Evolutionary conservation across 495 filamentous ascomycete genomes (phyloP), one percentile per base, ranked within the genome.

Genomic region (Penicillium taxi): DNA sequence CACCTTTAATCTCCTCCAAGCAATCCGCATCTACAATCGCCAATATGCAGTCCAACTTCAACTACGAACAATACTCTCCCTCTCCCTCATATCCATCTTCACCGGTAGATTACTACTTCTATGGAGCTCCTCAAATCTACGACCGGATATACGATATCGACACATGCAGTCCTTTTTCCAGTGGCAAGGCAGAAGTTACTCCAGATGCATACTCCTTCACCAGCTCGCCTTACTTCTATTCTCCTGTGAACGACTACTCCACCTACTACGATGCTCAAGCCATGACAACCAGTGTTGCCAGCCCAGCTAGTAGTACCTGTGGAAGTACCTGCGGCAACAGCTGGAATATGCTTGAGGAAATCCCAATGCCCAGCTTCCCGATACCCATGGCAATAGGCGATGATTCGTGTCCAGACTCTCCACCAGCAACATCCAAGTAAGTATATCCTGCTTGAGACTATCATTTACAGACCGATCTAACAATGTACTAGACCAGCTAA

Each of bases 71-170:
- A 27, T 46, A 44, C 6, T 50, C 32, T 30, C 23, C 21, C 21
- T 47, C 39, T 6, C 39, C 49, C 12, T 50, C 47, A 6, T 59
- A 59, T 40, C 41, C 48, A 11, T 52, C 55, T 26, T 52, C 56
- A 4, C 45, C 50, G 2, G 46, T 55, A 44, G 53, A 59, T 18
- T 55, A 52, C 33, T 56, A 48, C 44, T 56, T 53, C 46, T 51
- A 51, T 30, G 50, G 44, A 2, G 24, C 44, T 6, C 21, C 45
- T 8, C 47, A 45, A 9, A 36, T 53, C 38, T 56, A 53, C 26
- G 53, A 56, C 26, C 29, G 34, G 17, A 17, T 44, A 18, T 47
- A 36, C 37, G 50, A 56, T 30, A 20, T 56, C 16, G 52, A 56
- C 16, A 5, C 45, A 6, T 20, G 32, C 8, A 42, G 32, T 24